Percentiles rank a stretch among this genome's conserved stretches.
Evolutionary conservation across 192 early-diverging fungal species (phyloP).

Genomic region (Rhizophagus prolifer): DNA sequence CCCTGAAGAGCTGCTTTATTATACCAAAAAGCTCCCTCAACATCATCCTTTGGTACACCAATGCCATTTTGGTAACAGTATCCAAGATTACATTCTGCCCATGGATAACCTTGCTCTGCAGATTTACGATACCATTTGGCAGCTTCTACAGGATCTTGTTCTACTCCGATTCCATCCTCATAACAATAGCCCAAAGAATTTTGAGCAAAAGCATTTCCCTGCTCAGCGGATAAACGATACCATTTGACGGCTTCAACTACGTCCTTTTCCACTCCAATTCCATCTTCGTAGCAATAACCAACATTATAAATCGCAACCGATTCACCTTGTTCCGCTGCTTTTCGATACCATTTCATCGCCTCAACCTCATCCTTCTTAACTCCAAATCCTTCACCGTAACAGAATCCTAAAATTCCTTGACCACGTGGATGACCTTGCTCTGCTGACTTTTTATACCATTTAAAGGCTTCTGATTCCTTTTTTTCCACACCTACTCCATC

Average conservation of each 20-base stretch:
- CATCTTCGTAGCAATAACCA: constrained; percentile 66
- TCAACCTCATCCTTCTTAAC: constrained; percentile 61
- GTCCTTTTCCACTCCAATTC: constrained; percentile 58
- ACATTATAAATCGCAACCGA: constrained; percentile 64
- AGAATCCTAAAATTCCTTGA: constrained; percentile 77
- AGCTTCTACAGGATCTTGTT: constrained; percentile 51
- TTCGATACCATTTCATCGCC: constrained; percentile 68
- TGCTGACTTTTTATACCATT: constrained; percentile 69
- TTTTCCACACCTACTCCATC: constrained; percentile 73
- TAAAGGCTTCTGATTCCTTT: constrained; percentile 64
- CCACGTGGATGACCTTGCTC: constrained; percentile 62
- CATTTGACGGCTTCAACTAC: constrained; percentile 57
- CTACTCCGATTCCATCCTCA: constrained; percentile 79
- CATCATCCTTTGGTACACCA: constrained; percentile 52
- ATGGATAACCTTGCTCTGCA: constrained; percentile 61
- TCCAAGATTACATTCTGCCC: constrained; percentile 77
- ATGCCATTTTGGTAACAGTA: constrained; percentile 73
- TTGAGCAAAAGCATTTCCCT: constrained; percentile 81
- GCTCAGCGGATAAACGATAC: constrained; percentile 66
- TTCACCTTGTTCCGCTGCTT: constrained; percentile 59
- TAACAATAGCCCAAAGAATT: constrained; percentile 83
- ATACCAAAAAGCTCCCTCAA: constrained; percentile 64
- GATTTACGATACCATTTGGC: constrained; percentile 61
- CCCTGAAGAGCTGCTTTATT: constrained; percentile 65
- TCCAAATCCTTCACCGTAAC: constrained; percentile 81